phyloP scores from a whole-genome alignment of 805 yeast genomes.

The Clavispora phyllophila region DNA sequence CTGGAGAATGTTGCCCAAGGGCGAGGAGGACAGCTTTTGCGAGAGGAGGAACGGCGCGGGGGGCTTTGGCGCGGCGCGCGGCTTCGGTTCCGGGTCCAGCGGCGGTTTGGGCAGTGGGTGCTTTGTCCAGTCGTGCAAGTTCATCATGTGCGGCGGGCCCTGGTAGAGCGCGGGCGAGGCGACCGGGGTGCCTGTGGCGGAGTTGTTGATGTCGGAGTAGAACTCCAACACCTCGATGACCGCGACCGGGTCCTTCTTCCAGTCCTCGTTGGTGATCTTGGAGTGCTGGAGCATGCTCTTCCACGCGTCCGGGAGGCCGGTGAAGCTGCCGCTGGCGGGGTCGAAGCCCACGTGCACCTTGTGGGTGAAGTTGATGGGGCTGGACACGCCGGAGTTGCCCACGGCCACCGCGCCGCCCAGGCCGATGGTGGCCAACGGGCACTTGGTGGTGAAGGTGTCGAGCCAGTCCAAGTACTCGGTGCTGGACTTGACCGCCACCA shows the following conservation, averaged over 20 bases:
- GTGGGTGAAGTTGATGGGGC: constrained; percentile 92
- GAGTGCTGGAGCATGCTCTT: constrained; percentile 51
- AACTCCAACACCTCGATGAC: constrained; percentile 58
- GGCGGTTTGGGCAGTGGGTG: constrained; percentile 17
- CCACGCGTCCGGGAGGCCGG: constrained; percentile 58
- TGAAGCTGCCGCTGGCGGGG: constrained; percentile 61
- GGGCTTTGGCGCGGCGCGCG: constrained; percentile 41
- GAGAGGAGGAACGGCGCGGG: constrained; percentile 38
- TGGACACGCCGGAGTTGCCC: constrained; percentile 59
- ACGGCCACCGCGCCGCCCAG: constrained; percentile 15
- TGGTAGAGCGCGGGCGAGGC: constrained; percentile 21
- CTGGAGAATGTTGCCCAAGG: constrained; percentile 27
- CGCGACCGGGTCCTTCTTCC: constrained; percentile 60
- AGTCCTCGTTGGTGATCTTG: constrained; percentile 56
- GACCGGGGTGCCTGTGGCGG: constrained; percentile 29
- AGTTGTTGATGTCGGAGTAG: constrained; percentile 44
- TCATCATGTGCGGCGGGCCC: constrained; percentile 14
- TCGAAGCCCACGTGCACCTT: constrained; percentile 86
- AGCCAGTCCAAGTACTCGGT: constrained; percentile 85
- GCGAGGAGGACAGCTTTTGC: constrained; percentile 22
- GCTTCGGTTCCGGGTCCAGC: constrained; percentile 21
- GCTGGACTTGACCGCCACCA: constrained; percentile 70
- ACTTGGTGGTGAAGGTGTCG: constrained; percentile 76
- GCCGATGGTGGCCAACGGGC: constrained; percentile 52
- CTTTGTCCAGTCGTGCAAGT: constrained; percentile 43